Percentiles rank a stretch among this genome's conserved stretches.
These are phyloP conservation scores for Xylariaceae sp. DNA, from an alignment of 2,329 filamentous ascomycete genomes.

Conservation along the genomic window DNA sequence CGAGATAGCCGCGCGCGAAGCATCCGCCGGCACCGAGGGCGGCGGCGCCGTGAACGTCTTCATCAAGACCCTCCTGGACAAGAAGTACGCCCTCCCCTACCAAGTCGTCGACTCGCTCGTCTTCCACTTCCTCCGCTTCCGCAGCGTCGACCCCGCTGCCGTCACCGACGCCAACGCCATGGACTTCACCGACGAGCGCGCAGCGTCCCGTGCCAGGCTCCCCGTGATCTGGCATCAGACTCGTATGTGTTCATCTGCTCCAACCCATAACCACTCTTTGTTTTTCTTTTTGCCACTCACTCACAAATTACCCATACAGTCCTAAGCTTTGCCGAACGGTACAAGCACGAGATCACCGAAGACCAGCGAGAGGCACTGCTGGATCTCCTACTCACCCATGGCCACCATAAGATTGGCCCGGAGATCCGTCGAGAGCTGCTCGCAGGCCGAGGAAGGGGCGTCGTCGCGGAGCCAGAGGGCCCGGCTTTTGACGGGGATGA, in stretches of 20 bases:
- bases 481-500: conserved; percentile 71
- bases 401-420: conserved; percentile 83
- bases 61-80: conserved; percentile 88
- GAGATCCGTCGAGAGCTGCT: conserved; percentile 85
- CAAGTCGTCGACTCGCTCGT: conserved; percentile 93
- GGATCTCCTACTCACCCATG: conserved; percentile 78
- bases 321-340: conserved; percentile 87
- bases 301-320: conserved; percentile 34
- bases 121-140: conserved; percentile 93
- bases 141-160: conserved; percentile 59
- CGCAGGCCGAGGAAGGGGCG: conserved; percentile 80
- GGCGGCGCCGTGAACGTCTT: conserved; percentile 93
- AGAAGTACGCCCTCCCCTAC: conserved; percentile 96
- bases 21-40: conserved; percentile 70
- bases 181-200: conserved; percentile 40
- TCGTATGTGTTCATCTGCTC: conserved; percentile 17
- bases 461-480: conserved; percentile 57
- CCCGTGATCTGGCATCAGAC: conserved; percentile 97
- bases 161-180: conserved; percentile 53
- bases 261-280: not conserved
- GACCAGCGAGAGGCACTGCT: conserved; percentile 88
- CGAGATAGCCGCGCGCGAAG: conserved; percentile 90
- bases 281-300: not conserved
- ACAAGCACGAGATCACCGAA: conserved; percentile 93
- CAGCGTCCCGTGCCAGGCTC: conserved; percentile 59